Evolutionary conservation across 164 flowering plant genomes (phyloP), one percentile per base, ranked within the genome.

Genomic region (Macadamia tetraphylla): DNA sequence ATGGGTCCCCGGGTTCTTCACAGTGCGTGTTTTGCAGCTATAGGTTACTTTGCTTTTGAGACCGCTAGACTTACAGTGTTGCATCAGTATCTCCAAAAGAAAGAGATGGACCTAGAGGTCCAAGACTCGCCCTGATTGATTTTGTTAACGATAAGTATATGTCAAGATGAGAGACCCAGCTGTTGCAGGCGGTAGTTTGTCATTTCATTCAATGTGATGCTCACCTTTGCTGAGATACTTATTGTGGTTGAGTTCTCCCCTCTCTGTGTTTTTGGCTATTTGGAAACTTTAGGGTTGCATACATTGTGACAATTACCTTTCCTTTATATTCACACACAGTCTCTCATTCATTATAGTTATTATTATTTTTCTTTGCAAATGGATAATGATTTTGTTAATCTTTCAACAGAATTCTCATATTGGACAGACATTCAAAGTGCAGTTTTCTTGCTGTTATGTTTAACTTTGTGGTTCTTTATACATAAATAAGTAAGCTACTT

Each of bases 41-140:
- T 94, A 62, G 99, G 99, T 3, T 94, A 92, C 79, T 94, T 89
- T 79, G 98, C 98, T 0, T 94, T 94, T 80, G 99, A 94, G 92
- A 94, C 99, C 0, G 99, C 99, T 43, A 84, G 91, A 77, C 86
- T 90, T 60, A 75, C 82, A 0, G 80, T 94, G 68, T 70, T 90
- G 88, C 75, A 83, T 42, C 85, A 86, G 77, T 88, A 94, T 77
- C 78, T 90, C 44, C 74, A 71, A 57, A 70, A 52, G 48, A 87
- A 86, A 75, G 85, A 77, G 70, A 15, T 74, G 68, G 66, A 69
- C 67, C 76, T 62, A 68, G 73, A 75, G 68, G 66, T 67, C 67
- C 76, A 61, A 68, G 73, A 75, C 65, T 62, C 76, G 17, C 48
- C 72, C 49, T 77, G 74, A 75, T 67, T 42, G 58, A 46, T 35